These are phyloP conservation scores for Rosa lucieae DNA, from an alignment of 306 rosid species.

Conservation along the genomic window DNA sequence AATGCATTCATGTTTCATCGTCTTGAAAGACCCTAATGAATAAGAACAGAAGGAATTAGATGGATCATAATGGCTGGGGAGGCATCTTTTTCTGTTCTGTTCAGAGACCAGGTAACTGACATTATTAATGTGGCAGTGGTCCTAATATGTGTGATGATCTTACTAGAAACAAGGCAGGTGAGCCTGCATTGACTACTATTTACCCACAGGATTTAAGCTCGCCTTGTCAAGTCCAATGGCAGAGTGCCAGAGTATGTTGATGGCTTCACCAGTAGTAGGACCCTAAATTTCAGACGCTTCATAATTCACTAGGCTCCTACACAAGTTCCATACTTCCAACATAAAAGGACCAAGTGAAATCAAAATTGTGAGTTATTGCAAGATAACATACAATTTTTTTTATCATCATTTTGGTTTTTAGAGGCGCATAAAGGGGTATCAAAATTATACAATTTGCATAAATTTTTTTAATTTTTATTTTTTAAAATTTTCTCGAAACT, in stretches of 20 bases:
- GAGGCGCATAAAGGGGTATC: too few species aligned
- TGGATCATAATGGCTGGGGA: neutral
- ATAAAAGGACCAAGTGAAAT: too few species aligned
- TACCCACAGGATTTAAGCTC: neutral
- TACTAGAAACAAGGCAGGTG: neutral
- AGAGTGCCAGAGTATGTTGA: neutral
- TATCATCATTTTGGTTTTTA: too few species aligned
- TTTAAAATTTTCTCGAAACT: too few species aligned
- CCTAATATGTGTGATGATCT: neutral
- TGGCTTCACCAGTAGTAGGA: neutral
- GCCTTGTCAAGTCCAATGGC: neutral
- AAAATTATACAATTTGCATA: too few species aligned
- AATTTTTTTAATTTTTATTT: too few species aligned
- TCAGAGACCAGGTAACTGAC: conserved; percentile 2
- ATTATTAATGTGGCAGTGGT: neutral
- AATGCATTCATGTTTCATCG: neutral
- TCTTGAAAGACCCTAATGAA: neutral
- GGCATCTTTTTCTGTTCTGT: neutral
- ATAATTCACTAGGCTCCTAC: neutral
- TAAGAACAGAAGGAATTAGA: neutral
- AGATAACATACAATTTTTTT: neutral
- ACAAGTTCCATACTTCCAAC: neutral
- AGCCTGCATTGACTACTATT: neutral
- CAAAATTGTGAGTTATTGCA: neutral
- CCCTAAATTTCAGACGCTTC: neutral